These are phyloP conservation scores for Talaromyces sp. DNA, from an alignment of 2,329 filamentous ascomycete genomes.

Conservation along the genomic window DNA sequence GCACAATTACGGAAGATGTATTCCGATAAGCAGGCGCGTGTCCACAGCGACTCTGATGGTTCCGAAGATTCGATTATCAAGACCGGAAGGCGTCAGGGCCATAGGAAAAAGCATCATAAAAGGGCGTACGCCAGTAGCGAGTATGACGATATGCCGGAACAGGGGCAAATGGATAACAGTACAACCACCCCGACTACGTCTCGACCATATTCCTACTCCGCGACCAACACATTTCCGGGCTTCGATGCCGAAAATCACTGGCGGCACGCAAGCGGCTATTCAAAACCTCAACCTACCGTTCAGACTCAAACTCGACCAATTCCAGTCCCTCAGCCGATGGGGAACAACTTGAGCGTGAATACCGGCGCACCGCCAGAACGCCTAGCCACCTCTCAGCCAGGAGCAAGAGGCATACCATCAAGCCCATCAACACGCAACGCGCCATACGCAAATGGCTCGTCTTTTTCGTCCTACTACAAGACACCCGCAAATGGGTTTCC, in stretches of 20 bases:
- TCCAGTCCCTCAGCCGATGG: constrained; percentile 11
- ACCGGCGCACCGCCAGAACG: not conserved
- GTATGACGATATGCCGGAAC: constrained; percentile 9
- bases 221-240: constrained; percentile 8
- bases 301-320: constrained; percentile 14
- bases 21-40: constrained; percentile 34
- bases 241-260: constrained; percentile 13
- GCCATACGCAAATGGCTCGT: not conserved
- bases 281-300: not conserved
- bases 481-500: constrained; percentile 17
- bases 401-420: constrained; percentile 1
- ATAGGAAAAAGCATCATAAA: not conserved
- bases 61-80: constrained; percentile 6
- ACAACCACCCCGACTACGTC: not conserved
- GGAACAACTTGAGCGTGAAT: not conserved
- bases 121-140: not conserved
- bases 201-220: constrained; percentile 16
- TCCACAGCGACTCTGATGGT: constrained; percentile 34
- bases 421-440: constrained; percentile 6
- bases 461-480: not conserved
- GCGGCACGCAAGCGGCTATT: constrained; percentile 2
- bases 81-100: not conserved
- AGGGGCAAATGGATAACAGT: not conserved
- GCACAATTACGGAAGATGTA: constrained; percentile 31
- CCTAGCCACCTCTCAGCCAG: constrained; percentile 12